A percentile compares a stretch with the other conserved stretches of the same genome.
These are phyloP conservation scores for Jamesozyma spencerorum DNA, from an alignment of 805 yeast genomes.

Conservation along the genomic window DNA sequence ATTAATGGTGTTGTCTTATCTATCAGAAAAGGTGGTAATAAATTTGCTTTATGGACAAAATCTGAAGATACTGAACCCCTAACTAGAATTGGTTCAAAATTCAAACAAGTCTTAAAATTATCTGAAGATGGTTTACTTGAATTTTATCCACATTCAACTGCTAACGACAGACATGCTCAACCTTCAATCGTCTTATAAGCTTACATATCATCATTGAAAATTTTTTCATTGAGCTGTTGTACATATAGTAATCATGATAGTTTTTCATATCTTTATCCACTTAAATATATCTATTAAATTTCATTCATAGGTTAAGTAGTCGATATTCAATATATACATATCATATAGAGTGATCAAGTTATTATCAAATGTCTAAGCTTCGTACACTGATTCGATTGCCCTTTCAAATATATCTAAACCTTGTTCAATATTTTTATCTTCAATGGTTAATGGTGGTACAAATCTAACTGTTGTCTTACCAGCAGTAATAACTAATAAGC, in stretches of 20 bases:
- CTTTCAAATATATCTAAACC: slow-evolving; percentile 65
- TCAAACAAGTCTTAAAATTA: slow-evolving; percentile 76
- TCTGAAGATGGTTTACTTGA: slow-evolving; percentile 69
- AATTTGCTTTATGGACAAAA: slow-evolving; percentile 90
- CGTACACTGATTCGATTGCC: slow-evolving; percentile 17
- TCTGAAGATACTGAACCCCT: slow-evolving; percentile 57
- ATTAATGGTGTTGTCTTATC: slow-evolving; percentile 91
- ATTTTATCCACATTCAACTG: slow-evolving; percentile 39
- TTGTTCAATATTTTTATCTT: slow-evolving; percentile 52
- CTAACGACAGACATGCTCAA: slow-evolving; percentile 28
- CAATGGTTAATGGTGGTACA: slow-evolving; percentile 86
- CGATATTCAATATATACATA: no score
- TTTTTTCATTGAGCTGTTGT: not conserved
- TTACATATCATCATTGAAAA: not conserved
- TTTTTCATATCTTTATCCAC: not conserved
- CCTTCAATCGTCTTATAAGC: slow-evolving; percentile 28
- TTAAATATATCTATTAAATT: not conserved
- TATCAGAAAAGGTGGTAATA: slow-evolving; percentile 71
- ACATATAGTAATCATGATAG: no score
- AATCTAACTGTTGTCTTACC: slow-evolving; percentile 86
- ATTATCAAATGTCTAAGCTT: not conserved
- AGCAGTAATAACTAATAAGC: slow-evolving; percentile 79
- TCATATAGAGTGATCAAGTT: no score
- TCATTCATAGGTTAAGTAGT: not conserved
- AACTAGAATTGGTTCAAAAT: slow-evolving; percentile 71